Base-by-base conservation (phyloP, 306 rosid genomes). In the Gastrolobium bilobum region DNA sequence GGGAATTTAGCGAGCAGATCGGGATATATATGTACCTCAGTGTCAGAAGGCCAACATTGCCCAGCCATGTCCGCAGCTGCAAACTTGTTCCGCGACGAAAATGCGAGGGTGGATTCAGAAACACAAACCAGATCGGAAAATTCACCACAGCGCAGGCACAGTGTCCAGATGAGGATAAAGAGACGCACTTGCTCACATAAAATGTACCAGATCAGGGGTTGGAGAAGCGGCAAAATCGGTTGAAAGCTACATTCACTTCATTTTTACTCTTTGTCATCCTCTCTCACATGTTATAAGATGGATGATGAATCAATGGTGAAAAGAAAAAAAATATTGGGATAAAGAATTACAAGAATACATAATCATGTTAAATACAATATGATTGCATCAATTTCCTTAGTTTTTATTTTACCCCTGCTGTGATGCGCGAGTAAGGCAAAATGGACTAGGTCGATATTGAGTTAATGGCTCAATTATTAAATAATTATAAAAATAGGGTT, bases 11-110 rank as follows among this genome's bases (percentile, higher is more conserved):
- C 34, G 33, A 38, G 47, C 13, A 63, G 80, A 85, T 76, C 71
- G 40, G 9, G 60, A 70, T 31, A 40, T 1, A 8, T 6, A 14
- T 7, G 81, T 86, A 94, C 98, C 97, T 91, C 90, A 6, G 76
- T n/a, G 56, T 73, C 75, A 7, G 90, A 86, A 42, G 98, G 98
- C 98, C 98, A 94, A 10, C 77, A 82, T 4, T 38, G 74, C 1
- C 3, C 73, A 37, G 78, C 90, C 98, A 91, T 89, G 10, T 75
- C 80, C 13, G 62, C 14, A 29, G 26, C n/a, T 15, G 58, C 15
- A 47, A 52, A 15, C 40, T 57, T 30, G 42, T 11, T 58, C 29
- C 4, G 30, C 6, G 46, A 67, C 10, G 69, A 15, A 62, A 62
- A 68, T 62, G 66, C 67, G 39, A n/a, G 38, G 47, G 33, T 40